Percentiles rank a stretch among this genome's conserved stretches.
phyloP scores from a whole-genome alignment of 768 basidiomycete species.

The Pleurotus tuoliensis region DNA sequence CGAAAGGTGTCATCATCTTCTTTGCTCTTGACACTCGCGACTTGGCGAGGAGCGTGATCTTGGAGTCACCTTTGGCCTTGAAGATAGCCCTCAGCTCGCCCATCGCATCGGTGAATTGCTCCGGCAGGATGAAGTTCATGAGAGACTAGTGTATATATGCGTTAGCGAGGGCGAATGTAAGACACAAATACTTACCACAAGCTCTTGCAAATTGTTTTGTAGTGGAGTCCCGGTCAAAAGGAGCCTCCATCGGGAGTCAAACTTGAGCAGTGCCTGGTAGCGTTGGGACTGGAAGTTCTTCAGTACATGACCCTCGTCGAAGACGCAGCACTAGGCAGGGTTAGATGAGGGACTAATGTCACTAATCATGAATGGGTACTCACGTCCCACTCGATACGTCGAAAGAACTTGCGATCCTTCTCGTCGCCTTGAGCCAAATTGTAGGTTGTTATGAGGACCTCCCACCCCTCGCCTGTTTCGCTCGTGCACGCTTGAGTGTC shows the following conservation, averaged over 20 bases:
- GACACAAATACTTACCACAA: constrained; percentile 58
- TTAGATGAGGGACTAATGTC: constrained; percentile 6
- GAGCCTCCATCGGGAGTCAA: constrained; percentile 84
- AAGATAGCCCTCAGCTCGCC: constrained; percentile 89
- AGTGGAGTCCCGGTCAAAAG: constrained; percentile 94
- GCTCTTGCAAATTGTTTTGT: constrained; percentile 87
- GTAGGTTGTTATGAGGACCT: constrained; percentile 95
- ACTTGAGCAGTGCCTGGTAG: constrained; percentile 83
- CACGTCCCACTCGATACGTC: constrained; percentile 89
- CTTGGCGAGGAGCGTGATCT: constrained; percentile 82
- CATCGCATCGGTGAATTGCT: constrained; percentile 77
- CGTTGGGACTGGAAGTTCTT: constrained; percentile 99
- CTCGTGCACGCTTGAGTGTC: constrained; percentile 50
- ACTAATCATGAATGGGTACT: constrained; percentile 27
- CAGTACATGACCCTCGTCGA: constrained; percentile 95
- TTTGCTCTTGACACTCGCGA: constrained; percentile 94
- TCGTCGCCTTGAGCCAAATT: constrained; percentile 89
- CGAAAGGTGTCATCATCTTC: constrained; percentile 99
- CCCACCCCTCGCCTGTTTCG: constrained; percentile 64
- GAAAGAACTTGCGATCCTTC: constrained; percentile 90
- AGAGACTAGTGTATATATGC: constrained; percentile 62
- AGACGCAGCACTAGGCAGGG: constrained; percentile 73
- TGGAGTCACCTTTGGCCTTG: constrained; percentile 93
- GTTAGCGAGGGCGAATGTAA: neutral
- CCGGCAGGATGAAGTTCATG: constrained; percentile 95